These are phyloP conservation scores for Umbelopsis sp. DNA, from an alignment of 371 early-diverging fungal species.

Conservation along the genomic window DNA sequence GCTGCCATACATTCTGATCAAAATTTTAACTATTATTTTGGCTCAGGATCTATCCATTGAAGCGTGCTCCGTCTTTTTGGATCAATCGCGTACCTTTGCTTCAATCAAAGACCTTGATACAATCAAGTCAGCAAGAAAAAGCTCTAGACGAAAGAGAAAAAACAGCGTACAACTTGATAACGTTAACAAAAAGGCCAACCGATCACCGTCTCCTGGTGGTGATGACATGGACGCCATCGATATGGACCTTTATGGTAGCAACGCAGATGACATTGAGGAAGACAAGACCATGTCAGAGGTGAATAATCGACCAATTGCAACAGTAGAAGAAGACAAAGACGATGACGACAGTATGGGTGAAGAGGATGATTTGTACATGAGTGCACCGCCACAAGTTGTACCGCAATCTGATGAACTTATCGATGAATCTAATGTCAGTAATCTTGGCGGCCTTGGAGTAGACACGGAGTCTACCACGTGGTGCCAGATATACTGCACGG, in stretches of 20 bases:
- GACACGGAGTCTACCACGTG: slow-evolving; percentile 37
- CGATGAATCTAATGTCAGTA: slow-evolving; percentile 49
- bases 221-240: slow-evolving; percentile 62
- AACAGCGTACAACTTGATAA: neutral
- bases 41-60: neutral
- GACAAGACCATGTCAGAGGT: neutral
- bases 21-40: neutral
- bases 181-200: slow-evolving; percentile 25
- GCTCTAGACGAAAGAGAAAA: slow-evolving; percentile 37
- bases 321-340: slow-evolving; percentile 19
- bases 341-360: slow-evolving; percentile 36
- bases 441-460: slow-evolving; percentile 33
- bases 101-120: slow-evolving; percentile 9
- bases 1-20: neutral
- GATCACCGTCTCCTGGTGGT: slow-evolving; percentile 19
- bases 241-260: slow-evolving; percentile 67
- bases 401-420: slow-evolving; percentile 27
- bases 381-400: neutral
- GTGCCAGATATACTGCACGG: slow-evolving; percentile 41
- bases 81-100: neutral
- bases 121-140: slow-evolving; percentile 20
- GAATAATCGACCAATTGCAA: slow-evolving; percentile 8
- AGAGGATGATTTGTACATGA: slow-evolving; percentile 29
- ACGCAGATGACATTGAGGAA: slow-evolving; percentile 22
- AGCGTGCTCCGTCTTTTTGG: slow-evolving; percentile 1